phyloP scores from a whole-genome alignment of 352 stramenopile genomes.

The Pythium brassicae region DNA sequence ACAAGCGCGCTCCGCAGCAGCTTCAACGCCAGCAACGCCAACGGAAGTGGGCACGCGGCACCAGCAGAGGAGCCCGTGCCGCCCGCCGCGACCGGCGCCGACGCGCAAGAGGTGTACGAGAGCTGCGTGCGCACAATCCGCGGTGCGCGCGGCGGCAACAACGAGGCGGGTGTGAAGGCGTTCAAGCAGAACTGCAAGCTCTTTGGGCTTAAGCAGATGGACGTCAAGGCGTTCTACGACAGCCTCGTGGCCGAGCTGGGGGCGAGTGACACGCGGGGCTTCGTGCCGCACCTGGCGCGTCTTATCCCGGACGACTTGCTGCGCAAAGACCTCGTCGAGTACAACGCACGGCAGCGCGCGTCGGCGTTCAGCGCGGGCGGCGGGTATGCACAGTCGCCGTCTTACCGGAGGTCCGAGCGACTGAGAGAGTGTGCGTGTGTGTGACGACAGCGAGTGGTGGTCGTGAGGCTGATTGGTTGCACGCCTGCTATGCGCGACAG shows the following conservation, averaged over 20 bases:
- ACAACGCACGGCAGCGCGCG: conserved; percentile 30
- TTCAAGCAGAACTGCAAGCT: conserved; percentile 82
- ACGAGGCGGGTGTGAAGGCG: conserved; percentile 49
- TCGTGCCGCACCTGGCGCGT: conserved; percentile 69
- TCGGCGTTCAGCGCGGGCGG: conserved; percentile 2
- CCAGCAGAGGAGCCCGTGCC: conserved; percentile 31
- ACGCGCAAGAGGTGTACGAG: conserved; percentile 76
- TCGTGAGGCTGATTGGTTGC: too few species aligned
- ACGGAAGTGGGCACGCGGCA: conserved; percentile 28
- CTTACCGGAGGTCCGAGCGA: conserved; percentile 21
- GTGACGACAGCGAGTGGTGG: too few species aligned
- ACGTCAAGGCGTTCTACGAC: conserved; percentile 56
- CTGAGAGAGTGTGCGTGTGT: too few species aligned
- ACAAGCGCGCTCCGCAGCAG: conserved; percentile 18
- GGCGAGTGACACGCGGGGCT: conserved; percentile 66
- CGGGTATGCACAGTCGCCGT: conserved; percentile 23
- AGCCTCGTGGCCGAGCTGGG: conserved; percentile 61
- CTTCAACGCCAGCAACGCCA: conserved; percentile 12
- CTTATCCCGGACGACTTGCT: conserved; percentile 77
- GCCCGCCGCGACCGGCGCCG: conserved; percentile 53
- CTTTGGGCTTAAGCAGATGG: conserved; percentile 60
- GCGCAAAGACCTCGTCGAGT: conserved; percentile 70
- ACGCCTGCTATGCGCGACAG: conserved; percentile 1
- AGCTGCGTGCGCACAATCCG: conserved; percentile 72
- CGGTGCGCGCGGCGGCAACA: conserved; percentile 62